A percentile compares a stretch with the other conserved stretches of the same genome.
These are phyloP conservation scores for Aspergillus mulundensis DNA, from an alignment of 495 filamentous ascomycete species.

Conservation along the genomic window DNA sequence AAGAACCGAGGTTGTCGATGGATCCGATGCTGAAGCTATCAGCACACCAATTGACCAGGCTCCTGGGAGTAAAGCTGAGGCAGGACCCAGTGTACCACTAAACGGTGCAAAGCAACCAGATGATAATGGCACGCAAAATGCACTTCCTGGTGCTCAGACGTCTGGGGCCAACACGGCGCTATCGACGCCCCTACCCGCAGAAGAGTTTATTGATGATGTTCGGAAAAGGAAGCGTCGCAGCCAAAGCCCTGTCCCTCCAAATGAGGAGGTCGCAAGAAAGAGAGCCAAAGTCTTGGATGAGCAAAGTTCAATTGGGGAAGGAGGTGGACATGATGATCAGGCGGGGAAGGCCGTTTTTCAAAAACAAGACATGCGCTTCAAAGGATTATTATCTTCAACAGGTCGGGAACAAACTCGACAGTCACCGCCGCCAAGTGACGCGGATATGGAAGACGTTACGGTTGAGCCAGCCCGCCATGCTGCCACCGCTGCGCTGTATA, in stretches of 20 bases:
- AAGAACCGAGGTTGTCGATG: background rate
- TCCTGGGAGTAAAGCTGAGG: constrained; percentile 13
- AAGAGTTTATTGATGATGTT: constrained; percentile 50
- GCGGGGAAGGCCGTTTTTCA: constrained; percentile 16
- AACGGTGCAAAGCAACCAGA: constrained; percentile 10
- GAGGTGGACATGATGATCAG: background rate
- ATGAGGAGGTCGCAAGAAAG: constrained; percentile 40
- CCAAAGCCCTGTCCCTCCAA: constrained; percentile 59
- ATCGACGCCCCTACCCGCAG: constrained; percentile 32
- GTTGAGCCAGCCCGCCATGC: constrained; percentile 72
- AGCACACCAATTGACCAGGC: constrained; percentile 25
- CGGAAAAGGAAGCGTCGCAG: constrained; percentile 74
- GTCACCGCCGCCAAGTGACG: constrained; percentile 22
- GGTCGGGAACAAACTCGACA: constrained; percentile 19
- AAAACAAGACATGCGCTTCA: constrained; percentile 50
- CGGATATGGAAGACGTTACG: constrained; percentile 39
- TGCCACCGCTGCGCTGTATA: constrained; percentile 83
- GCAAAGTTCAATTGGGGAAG: background rate
- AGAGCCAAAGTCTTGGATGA: constrained; percentile 37
- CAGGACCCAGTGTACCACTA: constrained; percentile 8
- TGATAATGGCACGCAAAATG: constrained; percentile 14
- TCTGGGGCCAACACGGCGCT: constrained; percentile 29
- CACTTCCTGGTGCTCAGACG: constrained; percentile 12
- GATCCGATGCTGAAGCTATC: constrained; percentile 14
- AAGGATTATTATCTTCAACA: constrained; percentile 45